A percentile compares a stretch with the other conserved stretches of the same genome.
Conservation (phyloP, 768 basidiomycete species). For the Punctularia strigosozonata region DNA sequence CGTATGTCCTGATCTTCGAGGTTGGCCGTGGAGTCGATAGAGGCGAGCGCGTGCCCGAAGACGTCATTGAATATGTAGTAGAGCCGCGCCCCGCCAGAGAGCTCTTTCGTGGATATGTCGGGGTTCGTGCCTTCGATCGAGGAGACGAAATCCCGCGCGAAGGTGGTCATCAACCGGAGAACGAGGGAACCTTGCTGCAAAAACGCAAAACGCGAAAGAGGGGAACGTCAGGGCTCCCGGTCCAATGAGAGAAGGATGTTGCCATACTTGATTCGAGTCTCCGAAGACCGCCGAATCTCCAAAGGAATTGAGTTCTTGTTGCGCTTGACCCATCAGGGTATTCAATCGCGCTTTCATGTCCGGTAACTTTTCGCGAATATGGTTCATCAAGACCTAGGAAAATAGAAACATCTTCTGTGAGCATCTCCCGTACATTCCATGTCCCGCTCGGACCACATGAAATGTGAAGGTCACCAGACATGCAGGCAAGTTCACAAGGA, state of each 20-base stretch:
- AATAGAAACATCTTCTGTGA: background rate
- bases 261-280: slow-evolving; percentile 60
- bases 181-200: slow-evolving; percentile 75
- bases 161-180: slow-evolving; percentile 96
- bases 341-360: slow-evolving; percentile 99
- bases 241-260: slow-evolving; percentile 1
- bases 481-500: too few species aligned
- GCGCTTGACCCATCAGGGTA: slow-evolving; percentile 97
- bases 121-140: slow-evolving; percentile 96
- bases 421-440: background rate
- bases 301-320: slow-evolving; percentile 94
- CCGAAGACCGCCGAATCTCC: slow-evolving; percentile 89
- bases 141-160: slow-evolving; percentile 91
- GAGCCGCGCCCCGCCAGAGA: slow-evolving; percentile 94
- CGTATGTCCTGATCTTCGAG: slow-evolving; percentile 92
- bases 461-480: too few species aligned
- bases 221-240: background rate
- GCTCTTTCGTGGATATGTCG: slow-evolving; percentile 95
- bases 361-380: slow-evolving; percentile 96
- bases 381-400: slow-evolving; percentile 78
- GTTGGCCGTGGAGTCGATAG: slow-evolving; percentile 84
- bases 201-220: slow-evolving; percentile 6
- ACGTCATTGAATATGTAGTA: slow-evolving; percentile 99
- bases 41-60: slow-evolving; percentile 84
- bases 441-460: too few species aligned